Conservation (phyloP, 106 monocot genomes). For the Dendrobium catenatum region DNA sequence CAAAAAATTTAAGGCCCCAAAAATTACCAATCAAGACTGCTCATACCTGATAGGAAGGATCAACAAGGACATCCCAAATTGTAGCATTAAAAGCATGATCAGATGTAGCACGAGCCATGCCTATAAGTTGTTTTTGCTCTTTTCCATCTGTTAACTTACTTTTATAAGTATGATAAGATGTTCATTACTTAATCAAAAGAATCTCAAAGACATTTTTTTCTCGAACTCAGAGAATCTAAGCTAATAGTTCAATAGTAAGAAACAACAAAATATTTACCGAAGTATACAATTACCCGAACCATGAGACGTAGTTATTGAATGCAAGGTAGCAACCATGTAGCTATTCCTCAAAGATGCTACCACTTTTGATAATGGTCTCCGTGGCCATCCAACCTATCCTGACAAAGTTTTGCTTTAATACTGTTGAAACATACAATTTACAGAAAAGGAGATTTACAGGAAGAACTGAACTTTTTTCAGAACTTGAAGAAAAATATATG, state of each 20-base stretch:
- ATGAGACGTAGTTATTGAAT: conserved; percentile 49
- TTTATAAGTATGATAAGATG: conserved; percentile 67
- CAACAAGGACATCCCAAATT: conserved; percentile 98
- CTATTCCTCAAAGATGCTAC: conserved; percentile 89
- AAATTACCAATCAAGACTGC: not conserved
- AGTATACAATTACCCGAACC: conserved; percentile 42
- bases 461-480: not conserved
- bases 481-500: not conserved
- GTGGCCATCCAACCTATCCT: conserved; percentile 91
- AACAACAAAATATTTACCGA: not conserved
- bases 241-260: not conserved
- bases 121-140: conserved; percentile 77
- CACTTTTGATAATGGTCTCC: conserved; percentile 78
- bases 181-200: conserved; percentile 43
- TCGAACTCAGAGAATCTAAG: not conserved
- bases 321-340: conserved; percentile 86
- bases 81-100: conserved; percentile 99
- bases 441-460: not conserved
- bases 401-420: not conserved
- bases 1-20: not conserved
- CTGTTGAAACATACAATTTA: not conserved
- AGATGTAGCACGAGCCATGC: conserved; percentile 98
- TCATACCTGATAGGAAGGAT: conserved; percentile 93
- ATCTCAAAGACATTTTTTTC: not conserved
- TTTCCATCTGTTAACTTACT: conserved; percentile 75